phyloP scores from a whole-genome alignment of 441 rosid genomes.

The Populus hybrid region DNA sequence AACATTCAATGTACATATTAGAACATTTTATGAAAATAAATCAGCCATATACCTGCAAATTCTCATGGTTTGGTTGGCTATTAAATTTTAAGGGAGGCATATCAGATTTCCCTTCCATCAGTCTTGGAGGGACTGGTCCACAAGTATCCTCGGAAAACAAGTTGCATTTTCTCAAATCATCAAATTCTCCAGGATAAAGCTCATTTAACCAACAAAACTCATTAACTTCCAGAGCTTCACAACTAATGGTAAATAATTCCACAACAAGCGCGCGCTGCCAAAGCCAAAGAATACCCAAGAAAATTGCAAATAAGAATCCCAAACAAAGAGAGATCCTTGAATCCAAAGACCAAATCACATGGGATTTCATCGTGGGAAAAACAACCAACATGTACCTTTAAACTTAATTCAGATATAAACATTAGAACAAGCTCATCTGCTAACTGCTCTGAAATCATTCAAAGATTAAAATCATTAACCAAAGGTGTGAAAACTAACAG shows the following conservation, averaged over 20 bases:
- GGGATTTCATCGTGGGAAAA: background rate
- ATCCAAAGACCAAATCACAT: background rate
- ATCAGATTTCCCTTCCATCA: constrained; percentile 36
- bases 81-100: constrained; percentile 26
- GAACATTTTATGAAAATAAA: background rate
- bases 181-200: constrained; percentile 75
- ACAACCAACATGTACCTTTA: constrained; percentile 48
- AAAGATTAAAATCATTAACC: constrained; percentile 5
- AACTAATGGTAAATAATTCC: constrained; percentile 47
- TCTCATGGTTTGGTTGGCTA: constrained; percentile 45
- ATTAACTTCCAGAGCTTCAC: constrained; percentile 36
- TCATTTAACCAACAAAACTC: constrained; percentile 52
- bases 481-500: background rate
- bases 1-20: constrained; percentile 1
- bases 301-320: background rate
- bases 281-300: constrained; percentile 12
- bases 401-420: constrained; percentile 59
- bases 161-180: constrained; percentile 51
- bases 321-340: background rate
- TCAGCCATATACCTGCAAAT: constrained; percentile 50
- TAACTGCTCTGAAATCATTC: constrained; percentile 50
- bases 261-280: constrained; percentile 56
- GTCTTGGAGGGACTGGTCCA: constrained; percentile 44
- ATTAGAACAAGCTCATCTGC: constrained; percentile 74
- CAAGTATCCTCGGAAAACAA: constrained; percentile 40